phyloP scores from a whole-genome alignment of 2,329 filamentous ascomycete species.

The Fusarium begoniae region DNA sequence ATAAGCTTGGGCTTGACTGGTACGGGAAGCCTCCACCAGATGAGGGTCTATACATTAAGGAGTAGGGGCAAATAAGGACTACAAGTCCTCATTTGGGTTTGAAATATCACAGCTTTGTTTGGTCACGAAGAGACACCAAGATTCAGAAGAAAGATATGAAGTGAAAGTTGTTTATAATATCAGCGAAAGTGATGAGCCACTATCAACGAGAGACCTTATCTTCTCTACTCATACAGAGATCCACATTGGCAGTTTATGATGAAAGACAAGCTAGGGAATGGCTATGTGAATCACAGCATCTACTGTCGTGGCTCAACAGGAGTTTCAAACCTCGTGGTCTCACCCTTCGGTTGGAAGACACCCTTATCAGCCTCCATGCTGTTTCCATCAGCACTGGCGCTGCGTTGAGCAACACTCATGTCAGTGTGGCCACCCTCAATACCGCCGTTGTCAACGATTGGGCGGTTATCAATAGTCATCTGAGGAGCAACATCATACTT shows the following conservation, averaged over 20 bases:
- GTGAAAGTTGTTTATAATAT: neutral
- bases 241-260: too few relatives aligned
- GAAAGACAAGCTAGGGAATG: too few relatives aligned
- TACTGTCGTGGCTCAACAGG: constrained; percentile 1
- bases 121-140: too few relatives aligned
- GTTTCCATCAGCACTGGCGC: constrained; percentile 7
- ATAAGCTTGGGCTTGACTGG: constrained; percentile 5
- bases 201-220: too few relatives aligned
- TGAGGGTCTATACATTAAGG: neutral
- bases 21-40: neutral
- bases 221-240: too few relatives aligned
- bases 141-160: rapidly evolving
- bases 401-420: neutral
- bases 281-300: neutral
- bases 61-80: too few relatives aligned
- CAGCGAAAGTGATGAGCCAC: neutral
- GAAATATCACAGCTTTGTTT: too few relatives aligned
- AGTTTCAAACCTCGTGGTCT: neutral
- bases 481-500: constrained; percentile 33
- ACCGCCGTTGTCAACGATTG: constrained; percentile 12
- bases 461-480: constrained; percentile 21
- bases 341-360: neutral
- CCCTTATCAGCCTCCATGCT: constrained; percentile 23
- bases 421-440: constrained; percentile 12
- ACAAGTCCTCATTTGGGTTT: neutral